A percentile compares a stretch with the other conserved stretches of the same genome.
phyloP scores from a whole-genome alignment of 495 filamentous ascomycete genomes.

The Chaetomium cochliodes region DNA sequence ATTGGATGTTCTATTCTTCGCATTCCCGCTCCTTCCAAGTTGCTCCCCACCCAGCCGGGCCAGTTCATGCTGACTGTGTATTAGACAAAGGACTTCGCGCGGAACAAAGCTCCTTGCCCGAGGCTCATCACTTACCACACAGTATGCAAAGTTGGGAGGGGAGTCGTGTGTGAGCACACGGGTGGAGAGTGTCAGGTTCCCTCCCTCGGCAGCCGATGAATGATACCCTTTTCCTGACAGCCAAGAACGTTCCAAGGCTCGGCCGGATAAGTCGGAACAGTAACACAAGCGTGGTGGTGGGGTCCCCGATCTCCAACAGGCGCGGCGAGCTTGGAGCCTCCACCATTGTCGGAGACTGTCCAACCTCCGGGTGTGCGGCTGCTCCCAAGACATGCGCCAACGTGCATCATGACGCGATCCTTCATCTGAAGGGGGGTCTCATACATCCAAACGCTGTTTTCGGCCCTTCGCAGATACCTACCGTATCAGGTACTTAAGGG shows the following conservation, averaged over 20 bases:
- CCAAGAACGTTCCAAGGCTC: not conserved
- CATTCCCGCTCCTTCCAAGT: no score
- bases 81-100: not conserved
- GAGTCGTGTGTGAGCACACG: no score
- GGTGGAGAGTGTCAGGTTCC: no score
- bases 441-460: not conserved
- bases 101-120: not conserved
- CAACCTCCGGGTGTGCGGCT: not conserved
- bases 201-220: not conserved
- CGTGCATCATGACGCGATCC: not conserved
- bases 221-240: not conserved
- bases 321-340: not conserved
- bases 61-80: not conserved
- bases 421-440: not conserved
- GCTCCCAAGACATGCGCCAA: not conserved
- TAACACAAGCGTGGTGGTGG: not conserved
- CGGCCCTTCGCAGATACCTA: no score
- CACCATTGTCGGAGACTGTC: not conserved
- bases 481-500: no score
- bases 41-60: no score
- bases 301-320: not conserved
- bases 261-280: constrained; percentile 8
- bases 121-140: no score
- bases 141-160: not conserved
- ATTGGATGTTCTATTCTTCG: no score